These are phyloP conservation scores for Maudiozyma humilis DNA, from an alignment of 1,139 yeast genomes.

Conservation along the genomic window DNA sequence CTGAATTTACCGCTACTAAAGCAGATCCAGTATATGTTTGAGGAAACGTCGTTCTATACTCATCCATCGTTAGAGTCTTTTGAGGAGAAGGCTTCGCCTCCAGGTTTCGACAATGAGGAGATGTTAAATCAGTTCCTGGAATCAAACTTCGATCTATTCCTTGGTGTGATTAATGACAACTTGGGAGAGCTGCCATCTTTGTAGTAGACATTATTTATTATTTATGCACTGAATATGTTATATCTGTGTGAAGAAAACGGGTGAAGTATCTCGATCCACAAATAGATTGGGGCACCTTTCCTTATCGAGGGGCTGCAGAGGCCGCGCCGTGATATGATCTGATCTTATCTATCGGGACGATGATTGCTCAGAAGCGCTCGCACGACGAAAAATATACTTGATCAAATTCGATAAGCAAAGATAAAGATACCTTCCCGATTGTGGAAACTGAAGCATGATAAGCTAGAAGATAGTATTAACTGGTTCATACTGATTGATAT, in stretches of 20 bases:
- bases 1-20: constrained; percentile 6
- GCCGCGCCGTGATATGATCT: too few relatives aligned
- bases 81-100: neutral
- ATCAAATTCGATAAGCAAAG: neutral
- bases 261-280: neutral
- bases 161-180: constrained; percentile 10
- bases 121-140: constrained; percentile 12
- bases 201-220: neutral
- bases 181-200: constrained; percentile 11
- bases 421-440: neutral
- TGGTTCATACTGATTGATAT: too few relatives aligned
- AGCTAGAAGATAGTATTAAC: too few relatives aligned
- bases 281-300: too few relatives aligned
- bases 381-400: neutral
- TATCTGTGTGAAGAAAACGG: too few relatives aligned
- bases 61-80: neutral
- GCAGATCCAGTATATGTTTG: constrained; percentile 8
- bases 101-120: constrained; percentile 7
- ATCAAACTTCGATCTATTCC: constrained; percentile 14
- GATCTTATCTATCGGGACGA: neutral
- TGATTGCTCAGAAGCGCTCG: neutral
- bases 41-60: constrained; percentile 1
- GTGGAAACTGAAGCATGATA: too few relatives aligned
- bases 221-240: neutral
- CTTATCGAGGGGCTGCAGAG: too few relatives aligned